These are phyloP conservation scores for Aspergillus piperis DNA, from an alignment of 2,329 filamentous ascomycete genomes.

Conservation along the genomic window DNA sequence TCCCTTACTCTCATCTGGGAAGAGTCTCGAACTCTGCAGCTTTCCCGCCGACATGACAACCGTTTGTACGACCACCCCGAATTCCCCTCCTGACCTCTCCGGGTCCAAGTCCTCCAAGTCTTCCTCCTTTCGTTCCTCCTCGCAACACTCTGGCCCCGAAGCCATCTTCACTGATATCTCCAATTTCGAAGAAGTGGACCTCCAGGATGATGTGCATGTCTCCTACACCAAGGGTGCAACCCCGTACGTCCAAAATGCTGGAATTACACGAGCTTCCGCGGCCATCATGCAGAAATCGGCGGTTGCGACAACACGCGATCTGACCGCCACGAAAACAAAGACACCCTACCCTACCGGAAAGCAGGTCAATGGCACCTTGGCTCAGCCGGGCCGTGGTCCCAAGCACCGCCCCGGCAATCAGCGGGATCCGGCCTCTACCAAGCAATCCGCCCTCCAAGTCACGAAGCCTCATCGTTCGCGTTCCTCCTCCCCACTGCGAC, in stretches of 20 bases:
- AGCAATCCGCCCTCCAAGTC: slow-evolving; percentile 30
- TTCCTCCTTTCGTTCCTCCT: slow-evolving; percentile 80
- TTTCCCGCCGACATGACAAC: slow-evolving; percentile 41
- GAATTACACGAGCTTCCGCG: slow-evolving; percentile 29
- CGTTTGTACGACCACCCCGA: slow-evolving; percentile 52
- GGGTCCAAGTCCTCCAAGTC: slow-evolving; percentile 88
- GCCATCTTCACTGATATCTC: slow-evolving; percentile 70
- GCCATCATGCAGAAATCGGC: slow-evolving; percentile 32
- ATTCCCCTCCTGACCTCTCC: slow-evolving; percentile 76
- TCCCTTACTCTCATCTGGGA: not conserved
- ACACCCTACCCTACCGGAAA: slow-evolving; percentile 22
- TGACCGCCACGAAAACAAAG: slow-evolving; percentile 33
- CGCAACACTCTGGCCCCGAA: slow-evolving; percentile 68
- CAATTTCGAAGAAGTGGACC: slow-evolving; percentile 91
- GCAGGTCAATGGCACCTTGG: slow-evolving; percentile 30
- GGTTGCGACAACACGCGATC: slow-evolving; percentile 34
- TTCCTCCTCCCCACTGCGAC: slow-evolving; percentile 33
- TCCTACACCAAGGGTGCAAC: slow-evolving; percentile 34
- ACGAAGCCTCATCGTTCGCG: slow-evolving; percentile 34
- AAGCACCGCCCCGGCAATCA: slow-evolving; percentile 26
- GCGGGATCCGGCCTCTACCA: slow-evolving; percentile 24
- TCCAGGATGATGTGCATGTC: slow-evolving; percentile 66
- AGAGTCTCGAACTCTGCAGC: slow-evolving; percentile 18
- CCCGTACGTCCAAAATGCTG: slow-evolving; percentile 32
- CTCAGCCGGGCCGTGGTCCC: slow-evolving; percentile 30